These are phyloP conservation scores for Blepharisma stoltei DNA, from an alignment of 73 alveolate species.

Conservation along the genomic window DNA sequence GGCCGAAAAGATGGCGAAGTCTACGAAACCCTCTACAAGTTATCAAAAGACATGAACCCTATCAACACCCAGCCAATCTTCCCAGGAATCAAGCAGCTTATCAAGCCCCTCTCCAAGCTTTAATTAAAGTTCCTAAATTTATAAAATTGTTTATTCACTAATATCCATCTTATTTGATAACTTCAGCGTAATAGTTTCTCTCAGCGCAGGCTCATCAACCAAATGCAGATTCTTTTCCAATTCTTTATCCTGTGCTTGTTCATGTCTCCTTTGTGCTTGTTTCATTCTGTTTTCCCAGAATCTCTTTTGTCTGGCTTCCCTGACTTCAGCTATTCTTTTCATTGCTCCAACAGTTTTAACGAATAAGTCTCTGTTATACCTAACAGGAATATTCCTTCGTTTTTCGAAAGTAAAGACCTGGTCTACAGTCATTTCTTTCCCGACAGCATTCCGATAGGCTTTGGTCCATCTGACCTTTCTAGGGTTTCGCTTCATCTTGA, in stretches of 20 bases:
- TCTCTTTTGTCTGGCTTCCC: constrained; percentile 82
- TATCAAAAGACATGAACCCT: background rate
- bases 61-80: background rate
- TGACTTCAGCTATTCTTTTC: constrained; percentile 92
- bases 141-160: too few species aligned
- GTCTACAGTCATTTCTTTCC: constrained; percentile 92
- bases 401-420: constrained; percentile 90
- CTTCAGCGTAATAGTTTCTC: too few species aligned
- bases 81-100: background rate
- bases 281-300: constrained; percentile 63
- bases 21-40: background rate
- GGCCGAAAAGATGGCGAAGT: constrained; percentile 8
- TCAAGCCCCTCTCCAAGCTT: background rate
- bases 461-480: constrained; percentile 96
- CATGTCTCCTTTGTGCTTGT: constrained; percentile 14
- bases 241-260: constrained; percentile 25
- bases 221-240: constrained; percentile 33
- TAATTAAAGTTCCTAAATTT: too few species aligned
- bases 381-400: constrained; percentile 84
- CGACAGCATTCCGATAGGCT: constrained; percentile 94
- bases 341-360: constrained; percentile 93
- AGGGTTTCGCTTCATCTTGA: constrained; percentile 93
- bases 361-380: constrained; percentile 86
- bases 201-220: background rate
- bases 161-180: too few species aligned